Evolutionary conservation across 2,329 filamentous ascomycete species (phyloP).

Genomic region (Penicillium sp.): DNA sequence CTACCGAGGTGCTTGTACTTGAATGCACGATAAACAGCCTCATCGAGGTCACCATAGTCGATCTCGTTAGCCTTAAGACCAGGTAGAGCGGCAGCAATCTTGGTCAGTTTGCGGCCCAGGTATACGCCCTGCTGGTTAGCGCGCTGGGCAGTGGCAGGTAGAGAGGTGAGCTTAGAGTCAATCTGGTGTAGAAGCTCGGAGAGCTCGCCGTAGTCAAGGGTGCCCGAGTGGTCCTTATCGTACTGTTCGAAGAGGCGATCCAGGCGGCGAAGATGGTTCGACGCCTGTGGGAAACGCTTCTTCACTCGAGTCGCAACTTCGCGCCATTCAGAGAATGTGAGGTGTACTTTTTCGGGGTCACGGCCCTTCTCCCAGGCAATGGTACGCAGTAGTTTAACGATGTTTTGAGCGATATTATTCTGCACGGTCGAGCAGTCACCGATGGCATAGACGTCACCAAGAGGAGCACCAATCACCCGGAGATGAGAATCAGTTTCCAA

Average conservation of each 20-base stretch:
- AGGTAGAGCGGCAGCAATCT: constrained; percentile 72
- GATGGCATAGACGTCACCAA: constrained; percentile 94
- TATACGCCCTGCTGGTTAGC: constrained; percentile 95
- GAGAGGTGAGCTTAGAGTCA: constrained; percentile 87
- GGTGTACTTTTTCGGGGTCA: constrained; percentile 81
- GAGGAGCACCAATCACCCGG: constrained; percentile 78
- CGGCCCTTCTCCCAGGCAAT: constrained; percentile 89
- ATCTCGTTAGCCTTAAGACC: constrained; percentile 77
- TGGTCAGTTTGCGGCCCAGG: constrained; percentile 90
- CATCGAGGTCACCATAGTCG: constrained; percentile 83
- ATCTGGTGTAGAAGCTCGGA: constrained; percentile 86
- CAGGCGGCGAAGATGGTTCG: constrained; percentile 79
- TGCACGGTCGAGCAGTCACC: constrained; percentile 96
- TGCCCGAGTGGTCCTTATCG: constrained; percentile 88
- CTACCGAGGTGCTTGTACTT: constrained; percentile 90
- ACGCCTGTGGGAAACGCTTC: constrained; percentile 85
- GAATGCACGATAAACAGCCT: constrained; percentile 89
- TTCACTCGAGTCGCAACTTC: constrained; percentile 77
- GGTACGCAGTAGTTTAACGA: constrained; percentile 83
- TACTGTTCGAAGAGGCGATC: constrained; percentile 90
- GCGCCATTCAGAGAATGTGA: constrained; percentile 87
- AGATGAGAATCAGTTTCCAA: constrained; percentile 94
- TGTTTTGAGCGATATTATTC: constrained; percentile 91
- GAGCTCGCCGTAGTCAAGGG: constrained; percentile 89
- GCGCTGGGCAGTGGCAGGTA: constrained; percentile 92